Base-by-base conservation (phyloP, 2,329 filamentous ascomycete genomes). In the Epichloe festucae region DNA sequence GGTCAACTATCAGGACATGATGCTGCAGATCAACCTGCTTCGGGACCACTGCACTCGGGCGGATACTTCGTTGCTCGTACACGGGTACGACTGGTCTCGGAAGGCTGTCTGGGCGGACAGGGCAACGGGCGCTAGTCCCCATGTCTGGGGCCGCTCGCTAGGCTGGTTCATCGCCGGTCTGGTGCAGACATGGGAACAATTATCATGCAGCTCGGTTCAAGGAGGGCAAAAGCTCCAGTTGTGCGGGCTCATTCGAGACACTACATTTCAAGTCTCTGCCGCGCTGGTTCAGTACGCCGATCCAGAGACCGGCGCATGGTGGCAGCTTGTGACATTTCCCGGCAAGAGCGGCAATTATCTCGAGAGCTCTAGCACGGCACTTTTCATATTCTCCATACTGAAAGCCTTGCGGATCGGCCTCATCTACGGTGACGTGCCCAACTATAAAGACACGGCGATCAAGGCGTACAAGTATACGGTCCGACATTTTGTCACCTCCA, bases 261-360 rank as follows among this genome's bases (percentile, higher is more conserved):
- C 38, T 3, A 19, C 45, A 4, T 5, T 6, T n/a, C 39, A 44
- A 14, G 14, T 57, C 6, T 42, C 50, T n/a, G 15, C 19, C 1
- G 41, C 27, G 1, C 50, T 64, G 43, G 59, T 58, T 4, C 71
- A 73, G 56, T 70, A 73, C 31, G 60, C 62, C 1, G 62, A 67
- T 3, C 63, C 76, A 0, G 68, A 70, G 0, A 57, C 56, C 2
- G 75, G 76, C 0, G 77, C 74, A 6, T 82, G 78, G 77, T 81
- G 76, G 73, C 64, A 80, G 49, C 66, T 81, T 43, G 76, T 49
- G 5, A 49, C 49, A 5, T 27, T 81, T 71, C 72, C 71, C 56
- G 67, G 72, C 52, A 62, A 69, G 27, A 73, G 70, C 45, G 77
- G 76, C 2, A 82, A 84, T 62, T 83, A 78, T 61, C 74, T 82